Base-by-base conservation (phyloP, 768 basidiomycete genomes). In the Podaxis rugospora region DNA sequence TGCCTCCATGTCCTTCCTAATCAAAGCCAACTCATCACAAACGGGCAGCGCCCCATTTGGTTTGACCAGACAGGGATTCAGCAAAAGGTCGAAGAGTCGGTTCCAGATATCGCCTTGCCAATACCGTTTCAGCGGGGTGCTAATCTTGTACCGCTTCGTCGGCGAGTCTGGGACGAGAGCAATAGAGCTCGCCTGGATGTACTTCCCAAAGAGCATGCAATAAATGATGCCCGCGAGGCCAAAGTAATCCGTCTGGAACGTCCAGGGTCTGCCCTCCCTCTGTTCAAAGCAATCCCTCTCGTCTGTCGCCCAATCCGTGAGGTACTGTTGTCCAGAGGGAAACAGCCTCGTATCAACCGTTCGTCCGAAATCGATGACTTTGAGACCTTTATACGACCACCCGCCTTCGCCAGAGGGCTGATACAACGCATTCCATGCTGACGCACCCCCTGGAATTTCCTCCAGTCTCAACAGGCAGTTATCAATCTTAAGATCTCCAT, bases 401-500 rank as follows among this genome's bases (percentile, higher is more conserved):
- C 96, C 96, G 25, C 84, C 83, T 14, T 83, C 85, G 16, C 96
- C 96, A 0, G 79, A 75, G 1, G 89, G 84, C 60, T 88, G 84
- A 76, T 98, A 98, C n/a, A 78, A 73, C 53, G 83, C 75, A 1
- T 86, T 82, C 88, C 95, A 93, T 1, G 84, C 80, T 0, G 87
- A 78, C 0, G 81, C 73, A 0, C 87, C 86, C 2, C 87, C 87
- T 1, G 88, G 87, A 3, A 90, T 86, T 55, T 92, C 90, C 64
- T 93, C 90, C 49, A 99, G 81, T 4, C 97, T 87, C 7, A 98
- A 78, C n/a, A 99, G 82, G 71, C 95, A 97, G 75, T 99, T 99
- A 76, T 99, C 97, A 72, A 98, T 97, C 79, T 99, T 99, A 64
- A 99, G 82, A 75, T 99, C 97, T 35, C 97, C 96, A 68, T 99